These are phyloP conservation scores for Blastosporella zonata DNA, from an alignment of 1,284 basidiomycete species.

Conservation along the genomic window DNA sequence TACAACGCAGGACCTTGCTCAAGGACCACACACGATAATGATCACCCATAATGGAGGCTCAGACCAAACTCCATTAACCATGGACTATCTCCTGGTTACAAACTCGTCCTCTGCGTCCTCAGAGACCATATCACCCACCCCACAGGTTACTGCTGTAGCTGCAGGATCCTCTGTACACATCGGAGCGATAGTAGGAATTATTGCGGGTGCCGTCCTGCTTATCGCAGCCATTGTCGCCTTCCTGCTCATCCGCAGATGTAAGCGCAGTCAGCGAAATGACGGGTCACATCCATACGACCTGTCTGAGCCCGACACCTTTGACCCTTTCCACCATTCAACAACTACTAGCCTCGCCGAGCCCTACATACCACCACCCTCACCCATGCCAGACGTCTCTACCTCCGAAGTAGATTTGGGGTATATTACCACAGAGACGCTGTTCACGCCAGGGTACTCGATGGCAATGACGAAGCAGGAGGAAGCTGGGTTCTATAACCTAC, in stretches of 20 bases:
- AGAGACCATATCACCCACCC: not conserved
- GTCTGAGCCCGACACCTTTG: not conserved
- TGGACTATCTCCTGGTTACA: conserved; percentile 1
- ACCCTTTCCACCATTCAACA: not conserved
- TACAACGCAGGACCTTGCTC: not conserved
- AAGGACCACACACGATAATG: not conserved
- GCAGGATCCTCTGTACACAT: not conserved
- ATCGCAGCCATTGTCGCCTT: not conserved
- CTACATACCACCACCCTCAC: not conserved
- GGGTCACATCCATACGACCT: not conserved
- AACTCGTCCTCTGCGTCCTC: not conserved
- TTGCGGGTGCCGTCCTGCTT: not conserved
- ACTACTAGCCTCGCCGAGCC: not conserved
- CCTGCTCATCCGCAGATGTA: not conserved
- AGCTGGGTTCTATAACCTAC: not conserved
- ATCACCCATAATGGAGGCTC: not conserved
- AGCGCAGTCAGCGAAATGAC: not conserved
- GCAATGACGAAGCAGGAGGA: not conserved
- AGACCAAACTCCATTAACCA: not conserved
- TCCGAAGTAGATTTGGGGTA: not conserved
- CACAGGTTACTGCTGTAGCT: not conserved
- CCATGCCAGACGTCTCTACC: not conserved
- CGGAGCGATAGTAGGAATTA: not conserved
- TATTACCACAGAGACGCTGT: not conserved
- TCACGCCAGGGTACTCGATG: not conserved